Evolutionary conservation across 2,329 filamentous ascomycete genomes (phyloP).

Genomic region (Paramyrothecium roridum): DNA sequence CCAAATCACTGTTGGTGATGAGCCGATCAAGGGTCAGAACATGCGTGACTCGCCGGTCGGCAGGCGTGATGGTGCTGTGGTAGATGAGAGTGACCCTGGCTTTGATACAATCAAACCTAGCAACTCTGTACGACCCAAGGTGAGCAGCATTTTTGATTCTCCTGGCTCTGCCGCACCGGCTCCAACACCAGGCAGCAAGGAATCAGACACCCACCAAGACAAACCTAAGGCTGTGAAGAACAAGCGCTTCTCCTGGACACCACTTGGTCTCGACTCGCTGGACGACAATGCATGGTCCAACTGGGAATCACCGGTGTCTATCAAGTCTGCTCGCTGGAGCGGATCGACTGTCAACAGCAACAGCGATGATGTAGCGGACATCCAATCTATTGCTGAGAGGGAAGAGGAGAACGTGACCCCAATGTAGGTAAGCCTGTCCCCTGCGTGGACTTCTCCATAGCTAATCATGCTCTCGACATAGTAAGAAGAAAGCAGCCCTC

Average conservation of each 20-base stretch:
- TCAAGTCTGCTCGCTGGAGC: slow-evolving; percentile 60
- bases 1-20: slow-evolving; percentile 93
- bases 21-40: slow-evolving; percentile 62
- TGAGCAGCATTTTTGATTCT: slow-evolving; percentile 38
- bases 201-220: slow-evolving; percentile 19
- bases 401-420: slow-evolving; percentile 41
- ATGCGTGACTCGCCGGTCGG: slow-evolving; percentile 16
- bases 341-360: slow-evolving; percentile 52
- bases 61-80: slow-evolving; percentile 12
- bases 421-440: slow-evolving; percentile 38
- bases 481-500: slow-evolving; percentile 27
- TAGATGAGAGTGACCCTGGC: slow-evolving; percentile 10
- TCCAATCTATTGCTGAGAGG: slow-evolving; percentile 44
- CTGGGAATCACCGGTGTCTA: slow-evolving; percentile 57
- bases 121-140: slow-evolving; percentile 35
- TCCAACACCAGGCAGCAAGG: slow-evolving; percentile 27
- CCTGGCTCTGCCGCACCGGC: slow-evolving; percentile 25
- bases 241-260: slow-evolving; percentile 60
- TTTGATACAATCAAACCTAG: slow-evolving; percentile 47
- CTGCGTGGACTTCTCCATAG: slow-evolving; percentile 1
- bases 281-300: slow-evolving; percentile 64
- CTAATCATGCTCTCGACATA: slow-evolving; percentile 13
- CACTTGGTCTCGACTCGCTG: slow-evolving; percentile 52
- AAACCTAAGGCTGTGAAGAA: slow-evolving; percentile 36
- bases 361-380: slow-evolving; percentile 36